phyloP scores from a whole-genome alignment of 2,329 filamentous ascomycete genomes.

The Aaosphaeria arxii region DNA sequence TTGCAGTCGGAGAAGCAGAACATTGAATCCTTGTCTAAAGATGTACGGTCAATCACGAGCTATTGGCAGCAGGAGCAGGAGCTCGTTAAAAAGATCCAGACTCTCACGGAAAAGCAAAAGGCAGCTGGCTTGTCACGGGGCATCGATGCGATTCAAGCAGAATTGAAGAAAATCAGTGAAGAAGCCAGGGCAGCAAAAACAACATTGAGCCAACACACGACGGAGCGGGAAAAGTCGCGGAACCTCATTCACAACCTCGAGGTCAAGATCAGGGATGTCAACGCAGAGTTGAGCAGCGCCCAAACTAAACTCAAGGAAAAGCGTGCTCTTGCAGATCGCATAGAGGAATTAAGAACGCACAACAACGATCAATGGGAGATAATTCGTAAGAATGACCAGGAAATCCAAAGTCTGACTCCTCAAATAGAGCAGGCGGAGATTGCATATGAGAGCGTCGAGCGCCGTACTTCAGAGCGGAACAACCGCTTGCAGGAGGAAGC shows the following conservation, averaged over 20 bases:
- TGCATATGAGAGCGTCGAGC: conserved; percentile 72
- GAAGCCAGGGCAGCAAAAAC: conserved; percentile 64
- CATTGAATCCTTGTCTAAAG: conserved; percentile 72
- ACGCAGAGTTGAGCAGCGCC: conserved; percentile 68
- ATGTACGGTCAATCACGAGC: conserved; percentile 71
- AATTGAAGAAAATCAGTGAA: conserved; percentile 65
- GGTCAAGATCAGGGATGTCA: conserved; percentile 71
- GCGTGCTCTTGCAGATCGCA: conserved; percentile 64
- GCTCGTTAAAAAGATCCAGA: conserved; percentile 69
- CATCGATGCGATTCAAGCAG: conserved; percentile 79
- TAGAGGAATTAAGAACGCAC: conserved; percentile 69
- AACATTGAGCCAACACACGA: conserved; percentile 62
- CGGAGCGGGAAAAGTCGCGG: conserved; percentile 69
- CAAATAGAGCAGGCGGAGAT: conserved; percentile 72
- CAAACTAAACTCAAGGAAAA: conserved; percentile 80
- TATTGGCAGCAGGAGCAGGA: conserved; percentile 69
- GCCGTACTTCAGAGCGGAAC: conserved; percentile 69
- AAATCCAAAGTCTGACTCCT: conserved; percentile 72
- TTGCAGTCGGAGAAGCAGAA: conserved; percentile 65
- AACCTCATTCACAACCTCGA: conserved; percentile 69
- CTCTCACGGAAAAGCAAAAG: conserved; percentile 73
- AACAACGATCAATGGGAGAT: conserved; percentile 66
- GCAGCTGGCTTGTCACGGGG: conserved; percentile 64
- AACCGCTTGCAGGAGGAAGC: conserved; percentile 69
- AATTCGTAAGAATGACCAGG: conserved; percentile 67